Evolutionary conservation across 257 asterid species (phyloP).

Genomic region (Solanum bukasovii): DNA sequence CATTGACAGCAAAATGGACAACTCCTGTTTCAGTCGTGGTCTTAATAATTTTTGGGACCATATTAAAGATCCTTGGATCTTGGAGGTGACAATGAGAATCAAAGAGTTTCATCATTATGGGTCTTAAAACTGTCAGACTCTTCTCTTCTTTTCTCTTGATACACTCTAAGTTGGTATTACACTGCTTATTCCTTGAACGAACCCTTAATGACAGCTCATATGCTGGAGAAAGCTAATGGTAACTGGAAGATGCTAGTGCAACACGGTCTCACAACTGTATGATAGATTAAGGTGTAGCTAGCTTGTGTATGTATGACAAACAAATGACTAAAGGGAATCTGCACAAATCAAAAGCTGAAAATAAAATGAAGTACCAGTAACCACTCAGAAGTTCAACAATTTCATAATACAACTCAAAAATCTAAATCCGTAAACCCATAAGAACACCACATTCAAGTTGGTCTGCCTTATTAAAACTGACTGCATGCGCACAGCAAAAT

Average conservation of each 20-base stretch:
- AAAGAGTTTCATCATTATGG: slow-evolving; percentile 48
- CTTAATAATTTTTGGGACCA: slow-evolving; percentile 48
- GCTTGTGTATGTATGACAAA: neutral
- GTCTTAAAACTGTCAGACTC: neutral
- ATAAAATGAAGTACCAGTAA: neutral
- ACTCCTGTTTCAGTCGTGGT: slow-evolving; percentile 64
- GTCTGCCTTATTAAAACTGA: neutral
- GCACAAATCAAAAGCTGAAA: neutral
- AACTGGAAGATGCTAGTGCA: neutral
- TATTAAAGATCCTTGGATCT: slow-evolving; percentile 51
- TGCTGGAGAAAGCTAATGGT: neutral
- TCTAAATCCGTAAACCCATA: neutral
- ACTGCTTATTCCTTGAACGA: neutral
- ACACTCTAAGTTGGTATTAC: neutral
- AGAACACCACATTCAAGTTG: neutral
- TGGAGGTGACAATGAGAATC: slow-evolving; percentile 96
- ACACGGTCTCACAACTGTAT: neutral
- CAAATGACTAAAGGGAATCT: neutral
- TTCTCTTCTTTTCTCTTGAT: neutral
- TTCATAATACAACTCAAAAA: neutral
- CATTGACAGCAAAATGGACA: slow-evolving; percentile 75
- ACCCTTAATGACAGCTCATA: neutral
- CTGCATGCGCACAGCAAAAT: neutral
- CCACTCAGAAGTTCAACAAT: neutral
- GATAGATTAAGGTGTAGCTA: neutral